A percentile compares a stretch with the other conserved stretches of the same genome.
phyloP scores from a whole-genome alignment of 768 basidiomycete genomes.

The Coprinellus micaceus region DNA sequence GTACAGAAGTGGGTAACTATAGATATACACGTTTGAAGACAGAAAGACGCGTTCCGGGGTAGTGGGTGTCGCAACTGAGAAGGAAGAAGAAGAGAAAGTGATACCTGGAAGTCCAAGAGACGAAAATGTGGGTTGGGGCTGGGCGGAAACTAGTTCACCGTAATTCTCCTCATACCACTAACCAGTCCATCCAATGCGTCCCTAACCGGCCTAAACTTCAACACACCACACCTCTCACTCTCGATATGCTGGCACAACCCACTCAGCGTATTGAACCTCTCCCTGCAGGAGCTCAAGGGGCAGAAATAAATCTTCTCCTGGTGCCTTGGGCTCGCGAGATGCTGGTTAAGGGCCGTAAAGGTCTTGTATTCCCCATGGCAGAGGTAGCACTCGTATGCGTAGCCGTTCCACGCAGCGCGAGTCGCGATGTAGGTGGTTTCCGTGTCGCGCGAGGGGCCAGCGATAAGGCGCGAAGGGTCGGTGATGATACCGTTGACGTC shows the following conservation, averaged over 20 bases:
- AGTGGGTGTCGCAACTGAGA: too few species aligned
- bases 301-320: conserved; percentile 52
- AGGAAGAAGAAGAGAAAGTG: too few species aligned
- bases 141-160: too few species aligned
- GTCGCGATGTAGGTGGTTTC: conserved; percentile 29
- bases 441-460: conserved; percentile 20
- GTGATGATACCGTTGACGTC: conserved; percentile 53
- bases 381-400: conserved; percentile 59
- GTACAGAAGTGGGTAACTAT: too few species aligned
- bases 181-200: conserved; percentile 11
- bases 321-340: conserved; percentile 62
- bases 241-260: conserved; percentile 64
- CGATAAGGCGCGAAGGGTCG: conserved; percentile 49
- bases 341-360: conserved; percentile 51
- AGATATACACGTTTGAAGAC: too few species aligned
- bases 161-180: conserved; percentile 5
- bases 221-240: conserved; percentile 55
- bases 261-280: conserved; percentile 49
- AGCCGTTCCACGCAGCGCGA: conserved; percentile 40
- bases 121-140: too few species aligned
- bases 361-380: conserved; percentile 44
- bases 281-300: conserved; percentile 42
- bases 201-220: conserved; percentile 41
- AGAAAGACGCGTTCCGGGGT: too few species aligned
- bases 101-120: too few species aligned